Conservation (phyloP, 2,329 filamentous ascomycete genomes). For the Aureobasidium uvarum region DNA sequence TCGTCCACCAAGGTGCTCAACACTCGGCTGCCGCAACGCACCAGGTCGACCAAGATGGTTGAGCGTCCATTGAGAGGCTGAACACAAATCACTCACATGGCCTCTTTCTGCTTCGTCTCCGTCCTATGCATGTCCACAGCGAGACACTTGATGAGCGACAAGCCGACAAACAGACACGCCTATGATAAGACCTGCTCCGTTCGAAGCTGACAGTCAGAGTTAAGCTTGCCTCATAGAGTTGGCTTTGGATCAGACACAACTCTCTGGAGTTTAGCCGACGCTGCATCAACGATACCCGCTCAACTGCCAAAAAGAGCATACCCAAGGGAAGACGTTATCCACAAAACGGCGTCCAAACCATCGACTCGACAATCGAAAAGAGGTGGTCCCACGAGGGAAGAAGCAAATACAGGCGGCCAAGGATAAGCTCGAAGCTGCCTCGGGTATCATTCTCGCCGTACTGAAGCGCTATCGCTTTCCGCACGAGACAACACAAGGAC, state of each 20-base stretch:
- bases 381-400: slow-evolving; percentile 7
- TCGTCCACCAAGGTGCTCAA: slow-evolving; percentile 5
- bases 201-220: background rate
- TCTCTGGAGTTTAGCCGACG: slow-evolving; percentile 12
- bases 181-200: background rate
- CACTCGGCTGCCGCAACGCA: background rate
- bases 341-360: slow-evolving; percentile 12
- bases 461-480: background rate
- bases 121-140: background rate
- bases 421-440: background rate
- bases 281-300: slow-evolving; percentile 8
- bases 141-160: background rate
- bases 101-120: background rate
- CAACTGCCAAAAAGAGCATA: slow-evolving; percentile 14
- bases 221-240: slow-evolving; percentile 2
- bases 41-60: background rate
- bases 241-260: slow-evolving; percentile 6
- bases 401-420: slow-evolving; percentile 9
- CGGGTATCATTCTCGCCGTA: background rate
- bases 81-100: background rate
- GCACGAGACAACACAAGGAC: background rate
- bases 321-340: slow-evolving; percentile 10
- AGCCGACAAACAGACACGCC: background rate
- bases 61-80: background rate
- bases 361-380: background rate